Evolutionary conservation across 352 stramenopile species (phyloP).

Genomic region (Phytopythium litorale): DNA sequence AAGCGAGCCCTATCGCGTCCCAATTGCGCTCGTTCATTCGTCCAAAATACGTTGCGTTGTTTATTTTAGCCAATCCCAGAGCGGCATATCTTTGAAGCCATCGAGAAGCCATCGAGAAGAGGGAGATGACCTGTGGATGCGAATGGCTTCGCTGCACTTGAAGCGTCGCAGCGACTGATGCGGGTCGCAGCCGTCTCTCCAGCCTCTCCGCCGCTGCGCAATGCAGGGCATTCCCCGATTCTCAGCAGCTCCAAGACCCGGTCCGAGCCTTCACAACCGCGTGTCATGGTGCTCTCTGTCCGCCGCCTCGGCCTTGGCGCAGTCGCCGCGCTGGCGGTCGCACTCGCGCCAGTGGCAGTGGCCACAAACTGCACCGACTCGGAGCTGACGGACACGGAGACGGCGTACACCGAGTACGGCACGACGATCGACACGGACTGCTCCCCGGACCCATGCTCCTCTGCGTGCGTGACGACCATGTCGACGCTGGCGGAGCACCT

Average conservation of each 20-base stretch:
- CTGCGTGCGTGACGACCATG: background rate
- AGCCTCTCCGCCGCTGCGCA: too few relatives aligned
- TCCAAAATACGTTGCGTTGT: background rate
- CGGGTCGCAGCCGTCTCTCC: background rate
- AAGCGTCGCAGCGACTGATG: background rate
- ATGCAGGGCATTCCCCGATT: background rate
- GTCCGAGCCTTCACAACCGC: background rate
- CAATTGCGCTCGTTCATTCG: background rate
- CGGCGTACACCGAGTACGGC: background rate
- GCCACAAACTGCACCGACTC: conserved; percentile 2
- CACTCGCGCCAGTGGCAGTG: background rate
- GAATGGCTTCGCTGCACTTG: background rate
- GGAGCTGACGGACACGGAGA: background rate
- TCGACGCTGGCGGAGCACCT: background rate
- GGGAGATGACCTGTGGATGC: background rate
- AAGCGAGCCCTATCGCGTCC: background rate
- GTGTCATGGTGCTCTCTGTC: background rate
- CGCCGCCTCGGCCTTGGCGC: background rate
- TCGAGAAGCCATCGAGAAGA: background rate
- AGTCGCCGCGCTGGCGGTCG: background rate
- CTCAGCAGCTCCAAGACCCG: background rate
- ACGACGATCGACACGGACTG: conserved; percentile 4
- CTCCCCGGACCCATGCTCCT: background rate
- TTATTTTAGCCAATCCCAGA: background rate
- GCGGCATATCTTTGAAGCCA: background rate